Conservation (phyloP, 306 rosid genomes). For the Cicer judaicum region DNA sequence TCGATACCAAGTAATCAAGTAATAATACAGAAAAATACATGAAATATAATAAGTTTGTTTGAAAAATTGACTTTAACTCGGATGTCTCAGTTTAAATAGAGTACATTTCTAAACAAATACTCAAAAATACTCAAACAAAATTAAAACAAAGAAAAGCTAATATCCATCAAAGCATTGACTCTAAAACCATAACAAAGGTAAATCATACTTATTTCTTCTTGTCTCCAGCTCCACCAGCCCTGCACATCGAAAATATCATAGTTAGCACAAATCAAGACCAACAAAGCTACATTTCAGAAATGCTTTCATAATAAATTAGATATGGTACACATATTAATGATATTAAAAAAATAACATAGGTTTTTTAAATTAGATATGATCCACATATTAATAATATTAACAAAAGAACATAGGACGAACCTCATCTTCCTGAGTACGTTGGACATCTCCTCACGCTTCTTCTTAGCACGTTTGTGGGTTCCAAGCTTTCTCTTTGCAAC, state of each 20-base stretch:
- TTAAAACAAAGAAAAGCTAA: conserved; percentile 25
- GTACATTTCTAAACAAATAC: conserved; percentile 15
- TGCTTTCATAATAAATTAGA: neutral
- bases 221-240: conserved; percentile 88
- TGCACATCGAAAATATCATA: conserved; percentile 40
- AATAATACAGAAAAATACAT: neutral
- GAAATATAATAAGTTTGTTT: neutral
- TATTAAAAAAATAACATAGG: too few species aligned
- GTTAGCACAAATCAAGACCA: neutral
- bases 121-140: neutral
- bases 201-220: conserved; percentile 64
- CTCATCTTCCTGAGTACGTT: conserved; percentile 88
- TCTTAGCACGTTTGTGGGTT: conserved; percentile 90
- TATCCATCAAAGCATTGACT: conserved; percentile 15
- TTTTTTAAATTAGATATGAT: too few species aligned
- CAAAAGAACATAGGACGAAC: conserved; percentile 42
- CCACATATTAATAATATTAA: neutral
- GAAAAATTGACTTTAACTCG: neutral
- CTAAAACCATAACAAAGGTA: conserved; percentile 2
- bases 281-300: neutral
- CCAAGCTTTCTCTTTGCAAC: conserved; percentile 88
- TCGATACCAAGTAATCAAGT: neutral
- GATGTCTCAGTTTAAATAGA: conserved; percentile 30
- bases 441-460: conserved; percentile 96
- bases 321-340: neutral